Evolutionary conservation across 2,329 filamentous ascomycete species (phyloP).

Genomic region (Gnomoniopsis sp.): DNA sequence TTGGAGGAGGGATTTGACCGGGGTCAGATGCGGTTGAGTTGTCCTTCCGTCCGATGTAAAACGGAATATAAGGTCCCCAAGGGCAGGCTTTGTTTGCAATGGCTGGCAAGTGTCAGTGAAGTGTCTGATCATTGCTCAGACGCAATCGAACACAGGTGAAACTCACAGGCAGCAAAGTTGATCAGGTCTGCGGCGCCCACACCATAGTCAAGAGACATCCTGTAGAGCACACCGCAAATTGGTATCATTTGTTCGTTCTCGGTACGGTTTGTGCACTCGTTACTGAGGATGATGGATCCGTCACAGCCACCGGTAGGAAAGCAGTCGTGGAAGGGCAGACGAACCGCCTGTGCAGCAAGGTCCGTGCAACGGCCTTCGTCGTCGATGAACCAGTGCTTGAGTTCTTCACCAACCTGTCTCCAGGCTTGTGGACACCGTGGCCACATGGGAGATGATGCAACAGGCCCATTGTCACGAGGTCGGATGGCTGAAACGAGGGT

Average conservation of each 20-base stretch:
- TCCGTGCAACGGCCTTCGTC: constrained; percentile 4
- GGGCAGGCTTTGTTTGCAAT: constrained; percentile 24
- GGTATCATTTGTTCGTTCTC: constrained; percentile 8
- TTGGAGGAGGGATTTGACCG: constrained; percentile 21
- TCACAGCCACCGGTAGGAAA: constrained; percentile 15
- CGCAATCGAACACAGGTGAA: too few relatives aligned
- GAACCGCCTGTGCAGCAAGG: constrained; percentile 10
- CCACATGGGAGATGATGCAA: not conserved
- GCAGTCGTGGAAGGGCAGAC: constrained; percentile 17
- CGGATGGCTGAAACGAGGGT: not conserved
- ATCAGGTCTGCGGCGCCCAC: constrained; percentile 14
- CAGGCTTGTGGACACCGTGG: constrained; percentile 4
- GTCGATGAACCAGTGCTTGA: constrained; percentile 12
- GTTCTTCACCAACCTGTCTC: constrained; percentile 8
- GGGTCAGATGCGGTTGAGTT: constrained; percentile 20
- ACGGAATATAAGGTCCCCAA: constrained; percentile 22
- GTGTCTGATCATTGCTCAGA: not conserved
- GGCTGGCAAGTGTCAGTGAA: constrained; percentile 17
- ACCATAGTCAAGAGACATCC: not conserved
- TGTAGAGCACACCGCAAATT: constrained; percentile 7
- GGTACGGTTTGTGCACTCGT: constrained; percentile 4
- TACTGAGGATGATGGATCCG: constrained; percentile 13
- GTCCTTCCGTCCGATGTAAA: constrained; percentile 26
- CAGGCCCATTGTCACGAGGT: not conserved
- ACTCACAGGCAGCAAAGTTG: constrained; percentile 16